Base-by-base conservation (phyloP, 495 filamentous ascomycete genomes). In the Glutinoglossum americanum region DNA sequence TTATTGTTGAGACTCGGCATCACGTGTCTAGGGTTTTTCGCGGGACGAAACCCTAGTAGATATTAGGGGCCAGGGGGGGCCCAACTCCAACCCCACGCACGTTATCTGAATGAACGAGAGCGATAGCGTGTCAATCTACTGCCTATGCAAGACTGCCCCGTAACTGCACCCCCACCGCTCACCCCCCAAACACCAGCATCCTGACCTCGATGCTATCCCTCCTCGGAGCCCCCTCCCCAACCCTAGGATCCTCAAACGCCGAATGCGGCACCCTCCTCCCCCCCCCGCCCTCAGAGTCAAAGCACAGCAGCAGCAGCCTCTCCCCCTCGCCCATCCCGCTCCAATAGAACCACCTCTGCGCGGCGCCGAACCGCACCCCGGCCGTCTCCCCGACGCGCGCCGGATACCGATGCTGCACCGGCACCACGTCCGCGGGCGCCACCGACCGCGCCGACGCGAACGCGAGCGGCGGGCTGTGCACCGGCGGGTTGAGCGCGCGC, bases 201-300 rank as follows among this genome's bases (percentile, higher is more conserved):
- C 86, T 74, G 19, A 94, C 84, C 68, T 93, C 87, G 68, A 95
- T 90, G 67, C 87, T 93, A 75, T 92, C 84, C 65, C 71, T 62
- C 13, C 64, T 65, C 28, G 63, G 59, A 55, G 65, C 68, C 4
- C 55, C 55, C 23, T 48, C 55, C 4, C 39, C 39, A 1, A 21
- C 23, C 39, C 55, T 41, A 8, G 55, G 39, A 48, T 57, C 55
- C 56, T 71, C 70, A 73, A 95, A 95, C 27, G 87, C 88, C 13
- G 80, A 80, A 74, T 95, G 88, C 37, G 88, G 82, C 56, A 85
- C 78, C 61, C 85, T 71, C 4, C 82, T 81, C 15, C 77, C 80
- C 23, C 76, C 70, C 11, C 75, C 77, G 23, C 71, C 71, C 63
- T 81, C 75, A 49, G 71, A 79, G 69, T 93, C 89, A 60, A 79